These are phyloP conservation scores for Boletellus emodensis DNA, from an alignment of 768 basidiomycete species.

Conservation along the genomic window DNA sequence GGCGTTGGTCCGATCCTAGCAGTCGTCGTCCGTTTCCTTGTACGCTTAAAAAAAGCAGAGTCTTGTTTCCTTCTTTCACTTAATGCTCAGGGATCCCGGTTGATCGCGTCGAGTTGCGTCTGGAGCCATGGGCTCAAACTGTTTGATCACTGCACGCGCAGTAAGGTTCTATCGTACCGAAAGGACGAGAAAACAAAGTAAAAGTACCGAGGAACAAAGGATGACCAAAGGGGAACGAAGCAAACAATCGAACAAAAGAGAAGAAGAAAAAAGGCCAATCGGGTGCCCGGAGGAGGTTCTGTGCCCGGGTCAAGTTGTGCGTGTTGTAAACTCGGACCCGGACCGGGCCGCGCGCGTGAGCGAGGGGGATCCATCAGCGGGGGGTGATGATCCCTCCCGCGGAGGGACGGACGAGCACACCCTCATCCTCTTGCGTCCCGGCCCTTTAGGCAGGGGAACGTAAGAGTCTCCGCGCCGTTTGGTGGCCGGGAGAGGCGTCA, in stretches of 20 bases:
- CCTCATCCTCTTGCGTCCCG: constrained; percentile 14
- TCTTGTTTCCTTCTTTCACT: too few relatives aligned
- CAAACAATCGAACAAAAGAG: not conserved
- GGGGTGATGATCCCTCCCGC: not conserved
- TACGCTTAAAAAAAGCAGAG: too few relatives aligned
- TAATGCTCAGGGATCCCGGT: too few relatives aligned
- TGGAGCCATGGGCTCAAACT: too few relatives aligned
- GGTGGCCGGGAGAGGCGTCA: too few relatives aligned
- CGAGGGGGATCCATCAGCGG: not conserved
- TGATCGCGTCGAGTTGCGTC: too few relatives aligned
- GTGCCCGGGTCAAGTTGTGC: too few relatives aligned
- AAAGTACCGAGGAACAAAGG: not conserved
- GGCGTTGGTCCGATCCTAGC: constrained; percentile 48
- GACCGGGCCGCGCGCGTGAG: not conserved
- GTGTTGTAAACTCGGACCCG: too few relatives aligned
- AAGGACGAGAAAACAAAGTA: not conserved
- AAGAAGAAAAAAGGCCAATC: not conserved
- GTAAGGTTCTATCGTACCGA: not conserved
- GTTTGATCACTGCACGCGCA: not conserved
- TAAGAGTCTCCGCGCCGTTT: not conserved
- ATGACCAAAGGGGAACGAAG: not conserved
- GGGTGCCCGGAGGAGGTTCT: too few relatives aligned
- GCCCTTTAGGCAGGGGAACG: not conserved
- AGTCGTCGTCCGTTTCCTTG: not conserved
- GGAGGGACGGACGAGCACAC: not conserved